phyloP scores from a whole-genome alignment of 169 alveolate genomes.

The Plasmodium blacklocki region DNA sequence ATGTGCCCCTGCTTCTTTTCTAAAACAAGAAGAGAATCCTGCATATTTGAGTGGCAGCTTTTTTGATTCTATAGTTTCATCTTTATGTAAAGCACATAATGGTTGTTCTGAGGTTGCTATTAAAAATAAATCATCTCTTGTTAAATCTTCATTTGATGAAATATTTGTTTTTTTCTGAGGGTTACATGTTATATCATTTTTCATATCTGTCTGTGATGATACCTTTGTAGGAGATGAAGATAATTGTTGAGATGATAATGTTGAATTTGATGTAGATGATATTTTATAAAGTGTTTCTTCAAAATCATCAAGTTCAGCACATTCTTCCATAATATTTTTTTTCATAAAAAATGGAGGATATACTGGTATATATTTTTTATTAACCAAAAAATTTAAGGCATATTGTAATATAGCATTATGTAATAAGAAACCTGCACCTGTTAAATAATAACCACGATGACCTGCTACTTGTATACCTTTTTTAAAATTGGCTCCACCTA shows the following conservation, averaged over 20 bases:
- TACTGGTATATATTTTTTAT: constrained; percentile 95
- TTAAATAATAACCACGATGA: constrained; percentile 97
- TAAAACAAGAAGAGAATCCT: constrained; percentile 98
- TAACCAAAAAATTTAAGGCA: constrained; percentile 92
- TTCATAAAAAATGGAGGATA: constrained; percentile 99
- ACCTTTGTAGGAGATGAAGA: not conserved
- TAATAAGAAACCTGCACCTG: constrained; percentile 96
- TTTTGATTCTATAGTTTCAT: constrained; percentile 87
- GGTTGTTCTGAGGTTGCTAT: constrained; percentile 99
- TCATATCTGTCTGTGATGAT: not conserved
- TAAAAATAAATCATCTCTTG: constrained; percentile 92
- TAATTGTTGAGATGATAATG: not conserved
- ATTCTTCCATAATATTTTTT: constrained; percentile 94
- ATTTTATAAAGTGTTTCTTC: constrained; percentile 95
- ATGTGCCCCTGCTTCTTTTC: constrained; percentile 99
- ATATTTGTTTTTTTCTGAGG: not conserved
- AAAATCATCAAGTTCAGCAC: constrained; percentile 98
- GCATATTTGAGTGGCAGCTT: constrained; percentile 95
- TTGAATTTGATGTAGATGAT: constrained; percentile 62
- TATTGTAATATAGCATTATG: constrained; percentile 97
- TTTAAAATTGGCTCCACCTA: constrained; percentile 93
- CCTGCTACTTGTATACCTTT: constrained; percentile 98
- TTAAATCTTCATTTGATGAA: constrained; percentile 78
- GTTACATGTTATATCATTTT: not conserved
- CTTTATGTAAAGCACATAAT: constrained; percentile 95